These are phyloP conservation scores for Poteriospumella lacustris DNA, from an alignment of 108 stramenopile genomes.

Conservation along the genomic window DNA sequence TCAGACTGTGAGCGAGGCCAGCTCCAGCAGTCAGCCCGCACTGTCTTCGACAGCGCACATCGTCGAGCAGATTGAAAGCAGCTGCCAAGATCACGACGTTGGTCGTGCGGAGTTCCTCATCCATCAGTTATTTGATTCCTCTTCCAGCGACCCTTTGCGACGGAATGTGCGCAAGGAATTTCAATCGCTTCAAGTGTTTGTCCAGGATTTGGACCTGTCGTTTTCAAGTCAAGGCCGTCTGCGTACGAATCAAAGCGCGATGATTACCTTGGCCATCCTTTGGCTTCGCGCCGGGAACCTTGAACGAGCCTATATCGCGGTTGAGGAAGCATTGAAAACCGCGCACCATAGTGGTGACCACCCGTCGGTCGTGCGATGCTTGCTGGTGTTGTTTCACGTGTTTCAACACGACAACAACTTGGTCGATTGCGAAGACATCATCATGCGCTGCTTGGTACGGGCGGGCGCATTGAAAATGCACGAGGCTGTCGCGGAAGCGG, in stretches of 20 bases:
- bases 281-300: background rate
- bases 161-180: background rate
- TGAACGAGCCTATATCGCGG: background rate
- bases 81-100: background rate
- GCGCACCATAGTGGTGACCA: slow-evolving; percentile 5
- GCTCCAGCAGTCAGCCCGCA: background rate
- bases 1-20: background rate
- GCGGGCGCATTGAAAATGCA: too few relatives aligned
- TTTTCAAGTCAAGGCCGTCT: background rate
- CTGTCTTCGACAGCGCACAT: background rate
- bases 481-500: too few relatives aligned
- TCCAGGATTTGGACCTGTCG: background rate
- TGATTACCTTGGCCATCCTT: background rate
- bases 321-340: slow-evolving; percentile 19
- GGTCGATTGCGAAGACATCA: too few relatives aligned
- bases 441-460: too few relatives aligned
- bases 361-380: background rate
- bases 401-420: too few relatives aligned
- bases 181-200: background rate
- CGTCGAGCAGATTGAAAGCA: background rate
- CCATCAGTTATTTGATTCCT: background rate
- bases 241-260: background rate
- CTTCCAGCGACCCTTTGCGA: background rate
- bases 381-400: background rate
- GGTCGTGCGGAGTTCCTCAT: background rate